Percentiles rank a stretch among this genome's conserved stretches.
These are phyloP conservation scores for Peronospora tabacina DNA, from an alignment of 352 stramenopile species.

Conservation along the genomic window DNA sequence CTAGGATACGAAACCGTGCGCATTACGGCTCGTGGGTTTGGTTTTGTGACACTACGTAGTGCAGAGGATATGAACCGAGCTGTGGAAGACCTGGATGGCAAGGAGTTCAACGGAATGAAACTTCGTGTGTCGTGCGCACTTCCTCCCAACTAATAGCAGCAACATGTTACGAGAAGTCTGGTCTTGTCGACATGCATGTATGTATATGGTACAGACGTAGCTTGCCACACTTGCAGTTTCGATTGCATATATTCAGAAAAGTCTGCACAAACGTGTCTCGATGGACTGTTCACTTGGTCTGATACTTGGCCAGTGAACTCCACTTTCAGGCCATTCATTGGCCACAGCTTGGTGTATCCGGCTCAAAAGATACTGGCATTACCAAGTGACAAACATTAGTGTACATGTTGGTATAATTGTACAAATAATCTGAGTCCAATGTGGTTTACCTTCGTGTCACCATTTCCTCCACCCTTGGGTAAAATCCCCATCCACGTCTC, in stretches of 20 bases:
- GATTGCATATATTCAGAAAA: background rate
- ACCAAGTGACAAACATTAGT: no score
- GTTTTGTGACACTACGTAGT: conserved; percentile 73
- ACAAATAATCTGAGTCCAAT: no score
- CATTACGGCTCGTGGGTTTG: conserved; percentile 77
- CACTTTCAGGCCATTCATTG: no score
- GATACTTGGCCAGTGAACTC: no score
- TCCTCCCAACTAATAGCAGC: conserved; percentile 32
- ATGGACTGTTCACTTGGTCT: no score
- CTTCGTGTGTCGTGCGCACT: conserved; percentile 55
- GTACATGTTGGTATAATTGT: no score
- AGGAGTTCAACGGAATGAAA: conserved; percentile 76
- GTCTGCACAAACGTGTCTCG: no score
- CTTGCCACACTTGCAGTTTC: background rate
- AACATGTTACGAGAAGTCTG: background rate
- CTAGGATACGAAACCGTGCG: conserved; percentile 73
- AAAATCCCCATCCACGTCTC: no score
- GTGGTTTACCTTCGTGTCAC: no score
- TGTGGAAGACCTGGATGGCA: conserved; percentile 71
- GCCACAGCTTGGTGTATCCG: no score
- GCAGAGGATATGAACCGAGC: conserved; percentile 73
- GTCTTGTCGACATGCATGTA: background rate
- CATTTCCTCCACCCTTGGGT: no score
- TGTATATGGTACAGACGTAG: background rate
- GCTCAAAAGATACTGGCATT: no score